These are phyloP conservation scores for Knufia fluminis DNA, from an alignment of 2,329 filamentous ascomycete genomes.

Conservation along the genomic window DNA sequence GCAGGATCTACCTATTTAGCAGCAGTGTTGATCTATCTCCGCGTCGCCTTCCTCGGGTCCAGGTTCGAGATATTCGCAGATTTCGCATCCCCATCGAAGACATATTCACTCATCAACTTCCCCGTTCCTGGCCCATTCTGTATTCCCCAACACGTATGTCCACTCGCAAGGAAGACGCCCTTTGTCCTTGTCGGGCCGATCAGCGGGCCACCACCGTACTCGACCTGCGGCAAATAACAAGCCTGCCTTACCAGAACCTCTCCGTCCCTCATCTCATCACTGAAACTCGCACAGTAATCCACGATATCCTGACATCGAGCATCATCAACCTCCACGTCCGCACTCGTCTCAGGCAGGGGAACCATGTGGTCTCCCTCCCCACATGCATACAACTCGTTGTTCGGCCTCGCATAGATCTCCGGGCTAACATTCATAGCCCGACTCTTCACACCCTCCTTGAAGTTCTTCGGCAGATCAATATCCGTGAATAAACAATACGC, in stretches of 20 bases:
- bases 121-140: conserved; percentile 89
- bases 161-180: conserved; percentile 72
- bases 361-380: conserved; percentile 73
- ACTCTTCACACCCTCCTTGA: conserved; percentile 45
- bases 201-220: conserved; percentile 49
- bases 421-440: conserved; percentile 60
- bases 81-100: conserved; percentile 61
- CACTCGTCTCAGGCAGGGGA: conserved; percentile 65
- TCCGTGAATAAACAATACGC: conserved; percentile 62
- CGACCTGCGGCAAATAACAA: conserved; percentile 81
- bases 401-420: conserved; percentile 86
- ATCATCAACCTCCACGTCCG: conserved; percentile 66
- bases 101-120: conserved; percentile 67
- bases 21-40: too few species aligned
- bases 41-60: conserved; percentile 53
- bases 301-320: conserved; percentile 74
- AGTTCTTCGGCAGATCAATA: conserved; percentile 62
- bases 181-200: conserved; percentile 65
- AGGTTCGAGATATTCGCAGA: conserved; percentile 59
- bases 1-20: too few species aligned
- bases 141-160: conserved; percentile 97
- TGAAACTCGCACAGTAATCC: conserved; percentile 57
- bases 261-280: conserved; percentile 53
- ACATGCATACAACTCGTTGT: conserved; percentile 86
- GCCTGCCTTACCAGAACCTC: conserved; percentile 70